Percentiles rank a stretch among this genome's conserved stretches.
Conservation (phyloP, 2,329 filamentous ascomycete genomes). For the Calonectria pseudoreteaudii region DNA sequence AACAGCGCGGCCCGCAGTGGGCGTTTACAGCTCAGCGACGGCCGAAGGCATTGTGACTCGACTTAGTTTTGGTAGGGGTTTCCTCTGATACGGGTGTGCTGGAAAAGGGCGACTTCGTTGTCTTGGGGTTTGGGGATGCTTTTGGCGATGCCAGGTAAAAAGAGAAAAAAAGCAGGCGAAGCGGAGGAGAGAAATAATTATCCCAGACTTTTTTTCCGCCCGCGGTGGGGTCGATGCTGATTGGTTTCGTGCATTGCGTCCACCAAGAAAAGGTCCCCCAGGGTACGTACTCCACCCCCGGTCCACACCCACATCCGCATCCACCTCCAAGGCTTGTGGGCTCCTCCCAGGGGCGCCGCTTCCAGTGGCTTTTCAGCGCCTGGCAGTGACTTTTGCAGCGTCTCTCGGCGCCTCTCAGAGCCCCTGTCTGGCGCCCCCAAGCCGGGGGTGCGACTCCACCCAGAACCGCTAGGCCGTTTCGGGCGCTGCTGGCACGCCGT, state of each 20-base stretch:
- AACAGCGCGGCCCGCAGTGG: constrained; percentile 75
- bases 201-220: constrained; percentile 44
- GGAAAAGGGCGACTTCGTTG: constrained; percentile 71
- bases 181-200: constrained; percentile 44
- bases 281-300: constrained; percentile 7
- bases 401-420: constrained; percentile 15
- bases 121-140: constrained; percentile 58
- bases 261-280: constrained; percentile 6
- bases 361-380: constrained; percentile 11
- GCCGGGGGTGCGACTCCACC: constrained; percentile 13
- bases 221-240: constrained; percentile 37
- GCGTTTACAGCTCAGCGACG: constrained; percentile 92
- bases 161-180: constrained; percentile 45
- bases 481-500: constrained; percentile 34
- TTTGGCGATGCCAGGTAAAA: constrained; percentile 48
- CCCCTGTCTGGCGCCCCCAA: neutral
- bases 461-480: constrained; percentile 30
- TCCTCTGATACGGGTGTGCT: constrained; percentile 48
- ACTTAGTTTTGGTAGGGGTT: constrained; percentile 70
- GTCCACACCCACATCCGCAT: neutral
- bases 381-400: neutral
- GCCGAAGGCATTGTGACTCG: constrained; percentile 79
- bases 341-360: neutral
- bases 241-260: constrained; percentile 16
- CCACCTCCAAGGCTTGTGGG: neutral